Percentiles rank a stretch among this genome's conserved stretches.
Evolutionary conservation across 2,329 filamentous ascomycete species (phyloP).

Genomic region (Cadophora gregata): DNA sequence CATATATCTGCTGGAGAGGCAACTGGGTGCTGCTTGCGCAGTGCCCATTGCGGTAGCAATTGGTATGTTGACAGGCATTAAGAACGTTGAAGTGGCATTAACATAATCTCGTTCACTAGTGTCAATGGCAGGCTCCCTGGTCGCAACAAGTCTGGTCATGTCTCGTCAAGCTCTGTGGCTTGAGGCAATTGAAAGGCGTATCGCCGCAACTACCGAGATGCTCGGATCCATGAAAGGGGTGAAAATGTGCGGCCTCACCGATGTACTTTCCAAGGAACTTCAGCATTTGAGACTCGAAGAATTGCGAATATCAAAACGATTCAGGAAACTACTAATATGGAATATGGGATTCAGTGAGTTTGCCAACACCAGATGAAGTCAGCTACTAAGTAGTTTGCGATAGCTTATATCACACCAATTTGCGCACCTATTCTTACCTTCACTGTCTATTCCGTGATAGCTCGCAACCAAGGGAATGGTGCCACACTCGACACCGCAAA

Average conservation of each 20-base stretch:
- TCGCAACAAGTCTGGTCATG: not conserved
- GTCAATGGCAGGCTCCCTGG: not conserved
- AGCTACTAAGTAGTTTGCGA: not conserved
- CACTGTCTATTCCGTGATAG: constrained; percentile 22
- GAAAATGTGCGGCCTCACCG: constrained; percentile 4
- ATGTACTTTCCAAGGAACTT: not conserved
- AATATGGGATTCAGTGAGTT: not conserved
- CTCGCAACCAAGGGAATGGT: constrained; percentile 10
- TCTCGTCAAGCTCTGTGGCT: constrained; percentile 8
- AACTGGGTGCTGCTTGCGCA: constrained; percentile 35
- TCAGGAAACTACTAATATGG: not conserved
- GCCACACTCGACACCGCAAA: constrained; percentile 14
- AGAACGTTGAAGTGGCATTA: not conserved
- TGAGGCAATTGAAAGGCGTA: constrained; percentile 1
- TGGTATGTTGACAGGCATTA: not conserved
- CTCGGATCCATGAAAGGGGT: constrained; percentile 20
- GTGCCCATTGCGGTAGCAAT: constrained; percentile 1
- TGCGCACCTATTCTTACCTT: constrained; percentile 28
- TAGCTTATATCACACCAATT: constrained; percentile 18
- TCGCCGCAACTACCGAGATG: constrained; percentile 2
- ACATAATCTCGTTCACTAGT: not conserved
- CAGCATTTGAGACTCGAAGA: not conserved
- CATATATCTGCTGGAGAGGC: constrained; percentile 44
- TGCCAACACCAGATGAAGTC: not conserved
- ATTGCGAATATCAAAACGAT: not conserved